Evolutionary conservation across 768 basidiomycete species (phyloP).

Genomic region (Cystofilobasidium capitatum): DNA sequence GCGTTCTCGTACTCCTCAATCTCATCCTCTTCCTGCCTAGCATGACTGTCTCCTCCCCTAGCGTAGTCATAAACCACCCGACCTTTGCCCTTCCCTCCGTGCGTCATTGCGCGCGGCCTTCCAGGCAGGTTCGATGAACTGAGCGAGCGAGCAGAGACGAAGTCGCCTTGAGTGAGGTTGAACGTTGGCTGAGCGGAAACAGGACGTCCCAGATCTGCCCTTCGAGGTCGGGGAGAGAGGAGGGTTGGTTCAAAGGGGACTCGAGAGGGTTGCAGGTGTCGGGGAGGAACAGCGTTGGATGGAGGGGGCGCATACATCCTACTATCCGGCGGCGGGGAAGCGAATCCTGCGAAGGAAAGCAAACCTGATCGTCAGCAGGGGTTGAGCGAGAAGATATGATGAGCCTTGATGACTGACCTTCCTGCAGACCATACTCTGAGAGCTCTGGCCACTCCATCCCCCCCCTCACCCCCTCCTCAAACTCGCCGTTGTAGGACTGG

Average conservation of each 20-base stretch:
- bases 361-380: background rate
- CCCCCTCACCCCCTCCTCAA: background rate
- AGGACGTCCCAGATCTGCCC: too few species aligned
- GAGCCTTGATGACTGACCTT: too few species aligned
- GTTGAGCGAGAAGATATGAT: too few species aligned
- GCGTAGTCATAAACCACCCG: too few species aligned
- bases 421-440: too few species aligned
- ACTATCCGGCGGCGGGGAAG: background rate
- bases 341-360: background rate
- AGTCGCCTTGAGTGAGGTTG: background rate
- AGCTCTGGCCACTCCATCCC: background rate
- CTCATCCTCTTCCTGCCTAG: background rate
- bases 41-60: background rate
- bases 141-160: background rate
- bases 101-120: too few species aligned
- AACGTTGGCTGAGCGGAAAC: background rate
- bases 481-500: background rate
- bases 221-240: too few species aligned
- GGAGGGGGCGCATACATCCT: background rate
- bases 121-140: too few species aligned
- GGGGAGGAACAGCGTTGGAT: background rate
- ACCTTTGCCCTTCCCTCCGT: too few species aligned
- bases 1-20: slow-evolving; percentile 20
- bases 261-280: too few species aligned
- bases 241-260: too few species aligned